Evolutionary conservation across 179 eudicot species (phyloP).

Genomic region (Silene noctiflora): DNA sequence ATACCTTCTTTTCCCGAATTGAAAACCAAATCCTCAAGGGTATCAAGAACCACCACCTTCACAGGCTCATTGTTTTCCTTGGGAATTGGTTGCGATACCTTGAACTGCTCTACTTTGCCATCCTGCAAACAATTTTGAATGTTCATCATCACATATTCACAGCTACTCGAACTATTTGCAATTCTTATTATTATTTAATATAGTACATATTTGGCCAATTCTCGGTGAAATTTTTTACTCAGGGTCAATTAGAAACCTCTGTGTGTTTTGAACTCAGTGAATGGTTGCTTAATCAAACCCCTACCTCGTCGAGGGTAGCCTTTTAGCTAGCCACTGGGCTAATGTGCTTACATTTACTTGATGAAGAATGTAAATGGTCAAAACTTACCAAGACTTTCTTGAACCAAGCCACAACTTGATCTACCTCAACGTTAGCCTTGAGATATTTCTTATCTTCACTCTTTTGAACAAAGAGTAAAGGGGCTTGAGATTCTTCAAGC

Average conservation of each 20-base stretch:
- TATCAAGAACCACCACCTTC: slow-evolving; percentile 75
- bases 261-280: too few species aligned
- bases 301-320: too few species aligned
- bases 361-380: not conserved
- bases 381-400: slow-evolving; percentile 54
- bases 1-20: slow-evolving; percentile 74
- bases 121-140: slow-evolving; percentile 40
- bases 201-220: not conserved
- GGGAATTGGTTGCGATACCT: slow-evolving; percentile 73
- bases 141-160: not conserved
- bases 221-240: not conserved
- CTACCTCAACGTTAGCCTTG: slow-evolving; percentile 50
- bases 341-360: too few species aligned
- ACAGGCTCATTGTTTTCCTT: slow-evolving; percentile 69
- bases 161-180: not conserved
- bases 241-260: too few species aligned
- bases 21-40: slow-evolving; percentile 53
- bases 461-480: slow-evolving; percentile 53
- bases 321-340: too few species aligned
- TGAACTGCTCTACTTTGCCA: slow-evolving; percentile 48
- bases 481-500: slow-evolving; percentile 48
- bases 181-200: too few species aligned
- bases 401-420: slow-evolving; percentile 60
- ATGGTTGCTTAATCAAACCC: too few species aligned
- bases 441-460: slow-evolving; percentile 57